Evolutionary conservation across 192 early-diverging fungal genomes (phyloP).

Genomic region (Anaeromyces robustus): DNA sequence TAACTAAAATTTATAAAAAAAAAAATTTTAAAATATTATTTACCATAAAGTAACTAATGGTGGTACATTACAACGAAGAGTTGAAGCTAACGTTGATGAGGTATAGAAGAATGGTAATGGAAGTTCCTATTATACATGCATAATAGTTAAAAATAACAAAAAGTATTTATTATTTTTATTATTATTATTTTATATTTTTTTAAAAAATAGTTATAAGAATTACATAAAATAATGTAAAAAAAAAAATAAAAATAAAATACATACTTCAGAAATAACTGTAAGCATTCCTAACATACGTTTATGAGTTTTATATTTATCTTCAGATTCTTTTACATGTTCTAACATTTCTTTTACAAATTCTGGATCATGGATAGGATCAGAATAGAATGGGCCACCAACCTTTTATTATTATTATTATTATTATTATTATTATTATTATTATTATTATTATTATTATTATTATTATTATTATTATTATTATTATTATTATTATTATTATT

Average conservation of each 20-base stretch:
- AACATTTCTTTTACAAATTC: slow-evolving; percentile 74
- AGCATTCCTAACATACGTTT: slow-evolving; percentile 92
- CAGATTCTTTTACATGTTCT: slow-evolving; percentile 40
- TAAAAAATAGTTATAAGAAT: slow-evolving; percentile 3
- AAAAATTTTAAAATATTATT: slow-evolving; percentile 1
- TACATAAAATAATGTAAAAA: slow-evolving; percentile 14
- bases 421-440: slow-evolving; percentile 8
- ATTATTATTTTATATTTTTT: background rate
- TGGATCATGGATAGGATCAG: slow-evolving; percentile 64
- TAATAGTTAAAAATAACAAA: too few species aligned
- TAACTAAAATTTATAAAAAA: background rate
- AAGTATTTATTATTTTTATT: too few species aligned
- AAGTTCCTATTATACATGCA: background rate
- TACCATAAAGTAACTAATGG: slow-evolving; percentile 49
- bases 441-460: slow-evolving; percentile 4
- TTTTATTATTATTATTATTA: slow-evolving; percentile 13
- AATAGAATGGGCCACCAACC: slow-evolving; percentile 86
- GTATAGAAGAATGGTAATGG: slow-evolving; percentile 69
- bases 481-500: slow-evolving; percentile 2
- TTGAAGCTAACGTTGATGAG: slow-evolving; percentile 45
- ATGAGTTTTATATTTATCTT: slow-evolving; percentile 56
- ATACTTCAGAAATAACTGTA: slow-evolving; percentile 66
- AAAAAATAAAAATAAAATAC: slow-evolving; percentile 1
- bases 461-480: slow-evolving; percentile 4
- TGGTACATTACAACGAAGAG: slow-evolving; percentile 58